Conservation (phyloP, 2,329 filamentous ascomycete species). For the Claviceps sp. region DNA sequence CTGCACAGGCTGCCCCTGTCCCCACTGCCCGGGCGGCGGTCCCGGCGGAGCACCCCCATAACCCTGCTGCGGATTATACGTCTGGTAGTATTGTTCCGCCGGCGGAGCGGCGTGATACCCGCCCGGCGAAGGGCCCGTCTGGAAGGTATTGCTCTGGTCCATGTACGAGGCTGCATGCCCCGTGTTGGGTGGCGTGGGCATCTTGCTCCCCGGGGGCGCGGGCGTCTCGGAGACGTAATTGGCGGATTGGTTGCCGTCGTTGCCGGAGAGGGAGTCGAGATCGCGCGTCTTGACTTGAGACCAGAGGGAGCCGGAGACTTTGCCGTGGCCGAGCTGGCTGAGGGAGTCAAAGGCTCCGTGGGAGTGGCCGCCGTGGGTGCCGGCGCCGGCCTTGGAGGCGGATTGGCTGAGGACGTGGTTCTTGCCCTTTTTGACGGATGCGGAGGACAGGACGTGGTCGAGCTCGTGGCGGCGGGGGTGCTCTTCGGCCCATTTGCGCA, state of each 20-base stretch:
- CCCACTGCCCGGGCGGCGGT: conserved; percentile 10
- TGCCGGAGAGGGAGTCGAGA: conserved; percentile 38
- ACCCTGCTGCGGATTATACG: conserved; percentile 15
- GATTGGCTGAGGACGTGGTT: conserved; percentile 51
- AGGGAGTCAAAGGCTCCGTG: conserved; percentile 31
- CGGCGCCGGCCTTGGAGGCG: conserved; percentile 17
- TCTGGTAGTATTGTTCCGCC: conserved; percentile 17
- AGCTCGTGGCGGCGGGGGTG: conserved; percentile 54
- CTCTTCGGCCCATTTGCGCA: conserved; percentile 66
- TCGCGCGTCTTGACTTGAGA: conserved; percentile 47
- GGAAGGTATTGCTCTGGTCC: conserved; percentile 7
- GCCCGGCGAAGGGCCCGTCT: conserved; percentile 11
- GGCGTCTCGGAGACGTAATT: conserved; percentile 27
- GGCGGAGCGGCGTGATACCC: conserved; percentile 20
- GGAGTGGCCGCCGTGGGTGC: conserved; percentile 17
- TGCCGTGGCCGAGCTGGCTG: conserved; percentile 38
- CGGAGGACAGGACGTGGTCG: conserved; percentile 63
- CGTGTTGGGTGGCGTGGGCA: conserved; percentile 18
- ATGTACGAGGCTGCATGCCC: conserved; percentile 22
- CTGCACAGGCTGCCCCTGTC: conserved; percentile 6
- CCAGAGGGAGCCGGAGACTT: conserved; percentile 47
- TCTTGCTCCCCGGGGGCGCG: conserved; percentile 19
- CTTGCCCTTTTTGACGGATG: conserved; percentile 68
- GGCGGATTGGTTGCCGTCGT: conserved; percentile 25
- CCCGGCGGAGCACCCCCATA: conserved; percentile 10